Conservation (phyloP, 768 basidiomycete species). For the Hypsizygus marmoreus region DNA sequence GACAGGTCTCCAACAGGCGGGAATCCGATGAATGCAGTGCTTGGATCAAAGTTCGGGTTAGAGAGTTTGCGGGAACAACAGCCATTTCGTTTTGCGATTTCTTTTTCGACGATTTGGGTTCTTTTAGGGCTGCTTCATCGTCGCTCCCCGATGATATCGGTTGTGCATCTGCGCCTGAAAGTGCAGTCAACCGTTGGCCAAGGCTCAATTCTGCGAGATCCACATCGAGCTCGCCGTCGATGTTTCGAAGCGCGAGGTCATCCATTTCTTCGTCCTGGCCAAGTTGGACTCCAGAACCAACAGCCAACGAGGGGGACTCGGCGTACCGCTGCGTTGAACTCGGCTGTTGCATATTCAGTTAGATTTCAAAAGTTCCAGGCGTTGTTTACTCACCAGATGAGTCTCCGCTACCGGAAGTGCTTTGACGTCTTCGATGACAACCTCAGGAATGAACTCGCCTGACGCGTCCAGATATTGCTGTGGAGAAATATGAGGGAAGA, state of each 20-base stretch:
- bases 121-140: slow-evolving; percentile 32
- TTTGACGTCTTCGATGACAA: slow-evolving; percentile 44
- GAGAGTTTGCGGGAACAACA: slow-evolving; percentile 77
- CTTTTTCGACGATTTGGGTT: slow-evolving; percentile 33
- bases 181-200: slow-evolving; percentile 83
- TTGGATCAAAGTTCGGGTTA: slow-evolving; percentile 93
- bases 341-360: slow-evolving; percentile 30
- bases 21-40: slow-evolving; percentile 95
- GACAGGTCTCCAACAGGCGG: slow-evolving; percentile 81
- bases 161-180: slow-evolving; percentile 53
- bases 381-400: slow-evolving; percentile 2
- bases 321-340: slow-evolving; percentile 65
- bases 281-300: slow-evolving; percentile 66
- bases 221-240: slow-evolving; percentile 75
- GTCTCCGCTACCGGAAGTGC: slow-evolving; percentile 4
- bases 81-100: slow-evolving; percentile 33
- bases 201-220: slow-evolving; percentile 90
- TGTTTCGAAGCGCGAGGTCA: slow-evolving; percentile 47
- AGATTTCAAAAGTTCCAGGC: neutral
- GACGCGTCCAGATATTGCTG: slow-evolving; percentile 58
- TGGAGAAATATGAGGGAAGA: no score
- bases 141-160: slow-evolving; percentile 52
- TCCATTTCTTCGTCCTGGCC: slow-evolving; percentile 61
- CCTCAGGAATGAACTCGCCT: slow-evolving; percentile 53
- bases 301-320: slow-evolving; percentile 60